These are phyloP conservation scores for Penicillium sp. DNA, from an alignment of 2,329 filamentous ascomycete species.

Conservation along the genomic window DNA sequence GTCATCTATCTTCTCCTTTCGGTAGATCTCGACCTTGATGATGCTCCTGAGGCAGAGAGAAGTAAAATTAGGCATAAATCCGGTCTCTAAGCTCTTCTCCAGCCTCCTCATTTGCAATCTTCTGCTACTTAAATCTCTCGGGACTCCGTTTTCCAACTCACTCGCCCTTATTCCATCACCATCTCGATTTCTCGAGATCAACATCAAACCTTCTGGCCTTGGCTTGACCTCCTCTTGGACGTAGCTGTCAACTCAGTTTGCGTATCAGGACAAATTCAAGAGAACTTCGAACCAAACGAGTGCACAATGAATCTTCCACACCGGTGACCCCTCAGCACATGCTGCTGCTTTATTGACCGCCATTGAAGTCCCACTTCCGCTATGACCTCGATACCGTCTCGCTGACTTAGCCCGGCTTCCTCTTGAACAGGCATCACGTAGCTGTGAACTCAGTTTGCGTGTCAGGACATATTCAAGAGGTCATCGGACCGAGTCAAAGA, in stretches of 20 bases:
- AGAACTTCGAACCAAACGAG: not conserved
- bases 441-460: not conserved
- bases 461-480: not conserved
- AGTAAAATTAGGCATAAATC: too few species aligned
- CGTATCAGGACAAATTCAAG: not conserved
- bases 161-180: not conserved
- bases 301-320: not conserved
- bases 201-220: not conserved
- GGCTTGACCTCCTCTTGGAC: not conserved
- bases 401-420: not conserved
- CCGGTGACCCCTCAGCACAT: not conserved
- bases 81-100: not conserved
- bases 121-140: not conserved
- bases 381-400: not conserved
- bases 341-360: not conserved
- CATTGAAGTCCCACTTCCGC: not conserved
- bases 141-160: not conserved
- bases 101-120: not conserved
- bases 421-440: not conserved
- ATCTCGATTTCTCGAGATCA: not conserved
- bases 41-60: too few species aligned
- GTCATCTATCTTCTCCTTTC: too few species aligned
- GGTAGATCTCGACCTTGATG: too few species aligned
- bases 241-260: not conserved
- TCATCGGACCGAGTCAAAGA: not conserved